phyloP scores from a whole-genome alignment of 768 basidiomycete genomes.

The Lactifluus echinatus region DNA sequence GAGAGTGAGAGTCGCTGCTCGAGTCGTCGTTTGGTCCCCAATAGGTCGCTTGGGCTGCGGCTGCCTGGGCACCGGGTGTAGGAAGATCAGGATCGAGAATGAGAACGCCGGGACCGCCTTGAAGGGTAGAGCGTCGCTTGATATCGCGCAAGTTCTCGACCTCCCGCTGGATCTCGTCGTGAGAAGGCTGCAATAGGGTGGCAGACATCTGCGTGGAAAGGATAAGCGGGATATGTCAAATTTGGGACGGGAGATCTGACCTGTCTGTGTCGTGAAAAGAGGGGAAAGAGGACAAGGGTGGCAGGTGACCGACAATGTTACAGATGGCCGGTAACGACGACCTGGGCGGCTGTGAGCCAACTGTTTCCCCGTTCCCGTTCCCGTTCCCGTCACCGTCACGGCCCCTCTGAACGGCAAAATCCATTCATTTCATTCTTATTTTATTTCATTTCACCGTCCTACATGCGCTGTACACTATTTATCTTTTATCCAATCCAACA shows the following conservation, averaged over 20 bases:
- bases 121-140: constrained; percentile 68
- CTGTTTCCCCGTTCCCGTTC: background rate
- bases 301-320: background rate
- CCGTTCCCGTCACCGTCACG: background rate
- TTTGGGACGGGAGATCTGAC: background rate
- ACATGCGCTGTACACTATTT: too few relatives aligned
- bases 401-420: background rate
- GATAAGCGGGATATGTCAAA: background rate
- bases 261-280: background rate
- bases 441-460: too few relatives aligned
- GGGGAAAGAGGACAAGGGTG: background rate
- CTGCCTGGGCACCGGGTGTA: constrained; percentile 52
- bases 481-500: too few relatives aligned
- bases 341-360: background rate
- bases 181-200: constrained; percentile 54
- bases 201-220: constrained; percentile 1
- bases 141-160: constrained; percentile 81
- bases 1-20: constrained; percentile 30
- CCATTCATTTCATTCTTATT: too few relatives aligned
- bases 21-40: constrained; percentile 34
- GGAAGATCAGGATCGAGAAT: constrained; percentile 91
- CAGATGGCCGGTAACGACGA: constrained; percentile 12
- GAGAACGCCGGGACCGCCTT: constrained; percentile 68
- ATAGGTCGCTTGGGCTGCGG: constrained; percentile 27
- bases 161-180: constrained; percentile 80